Base-by-base conservation (phyloP, 768 basidiomycete species). In the Mycena rosella region DNA sequence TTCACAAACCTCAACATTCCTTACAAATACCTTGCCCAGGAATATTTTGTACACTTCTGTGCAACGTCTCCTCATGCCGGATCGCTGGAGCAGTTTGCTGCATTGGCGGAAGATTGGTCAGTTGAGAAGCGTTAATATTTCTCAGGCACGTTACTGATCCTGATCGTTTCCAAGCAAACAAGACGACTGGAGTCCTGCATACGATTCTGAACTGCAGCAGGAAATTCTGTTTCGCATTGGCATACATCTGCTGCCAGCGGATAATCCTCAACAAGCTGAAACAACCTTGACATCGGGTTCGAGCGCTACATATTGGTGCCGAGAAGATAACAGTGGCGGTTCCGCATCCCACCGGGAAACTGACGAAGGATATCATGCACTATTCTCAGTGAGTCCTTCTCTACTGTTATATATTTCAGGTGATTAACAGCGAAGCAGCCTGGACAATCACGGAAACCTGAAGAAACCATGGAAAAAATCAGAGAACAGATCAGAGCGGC, bases 51-150 rank as follows among this genome's bases (percentile, higher is more conserved):
- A 24, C 73, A 73, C 1, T 81, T 79, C 59, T 56, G 51, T 24
- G 74, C 78, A 1, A 81, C 80, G 0, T 82, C 79, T 5, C 74
- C 67, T 7, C 63, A 77, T 55, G 78, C 79, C 22, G 69, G 74
- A 24, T 70, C 75, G 0, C 56, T 63, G 0, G 79, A 81, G 53
- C 77, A 78, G 53, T 74, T 80, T 61, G 74, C 38, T 27, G 78
- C 78, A 13, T 58, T 81, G 4, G 17, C 54, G 8, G 56, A 71
- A 32, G 72, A 74, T 29, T 59, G 67, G 59, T 60, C 18, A 36
- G 59, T n/a, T n/a, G n/a, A n/a, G n/a, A n/a, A n/a, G n/a, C n/a
- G n/a, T n/a, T n/a, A n/a, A n/a, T n/a, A n/a, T n/a, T n/a, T n/a
- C n/a, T n/a, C n/a, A n/a, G n/a, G n/a, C n/a, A n/a, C n/a, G n/a